These are phyloP conservation scores for Neonectria magnoliae DNA, from an alignment of 2,329 filamentous ascomycete species.

Conservation along the genomic window DNA sequence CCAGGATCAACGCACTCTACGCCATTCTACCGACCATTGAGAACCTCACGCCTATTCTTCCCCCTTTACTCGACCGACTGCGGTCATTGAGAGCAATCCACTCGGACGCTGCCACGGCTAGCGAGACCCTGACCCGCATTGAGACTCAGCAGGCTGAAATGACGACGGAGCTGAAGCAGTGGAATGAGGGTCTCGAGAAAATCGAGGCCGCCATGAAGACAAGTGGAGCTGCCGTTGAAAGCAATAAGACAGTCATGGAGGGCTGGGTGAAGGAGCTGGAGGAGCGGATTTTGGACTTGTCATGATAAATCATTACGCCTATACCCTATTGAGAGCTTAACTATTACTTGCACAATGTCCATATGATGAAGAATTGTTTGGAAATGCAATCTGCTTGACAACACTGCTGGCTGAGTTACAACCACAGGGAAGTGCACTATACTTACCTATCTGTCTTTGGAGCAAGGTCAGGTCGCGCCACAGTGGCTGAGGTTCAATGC, in stretches of 20 bases:
- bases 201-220: conserved; percentile 80
- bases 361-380: not conserved
- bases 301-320: conserved; percentile 44
- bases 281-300: conserved; percentile 73
- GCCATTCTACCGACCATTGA: conserved; percentile 90
- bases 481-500: conserved; percentile 28
- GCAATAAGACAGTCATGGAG: conserved; percentile 86
- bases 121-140: conserved; percentile 78
- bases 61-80: conserved; percentile 84
- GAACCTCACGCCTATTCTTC: conserved; percentile 83
- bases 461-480: conserved; percentile 24
- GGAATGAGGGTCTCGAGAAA: conserved; percentile 82
- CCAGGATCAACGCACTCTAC: conserved; percentile 93
- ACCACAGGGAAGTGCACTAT: too few species aligned
- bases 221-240: conserved; percentile 75
- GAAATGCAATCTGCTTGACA: not conserved
- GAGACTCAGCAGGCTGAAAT: conserved; percentile 85
- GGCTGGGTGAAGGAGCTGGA: conserved; percentile 91
- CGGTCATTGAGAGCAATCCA: conserved; percentile 87
- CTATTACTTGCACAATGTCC: conserved; percentile 3
- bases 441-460: too few species aligned
- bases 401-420: not conserved
- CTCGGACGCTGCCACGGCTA: conserved; percentile 84
- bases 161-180: conserved; percentile 83
- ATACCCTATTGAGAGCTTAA: conserved; percentile 45